Conservation (phyloP, 2,329 filamentous ascomycete genomes). For the Claviceps pusilla region DNA sequence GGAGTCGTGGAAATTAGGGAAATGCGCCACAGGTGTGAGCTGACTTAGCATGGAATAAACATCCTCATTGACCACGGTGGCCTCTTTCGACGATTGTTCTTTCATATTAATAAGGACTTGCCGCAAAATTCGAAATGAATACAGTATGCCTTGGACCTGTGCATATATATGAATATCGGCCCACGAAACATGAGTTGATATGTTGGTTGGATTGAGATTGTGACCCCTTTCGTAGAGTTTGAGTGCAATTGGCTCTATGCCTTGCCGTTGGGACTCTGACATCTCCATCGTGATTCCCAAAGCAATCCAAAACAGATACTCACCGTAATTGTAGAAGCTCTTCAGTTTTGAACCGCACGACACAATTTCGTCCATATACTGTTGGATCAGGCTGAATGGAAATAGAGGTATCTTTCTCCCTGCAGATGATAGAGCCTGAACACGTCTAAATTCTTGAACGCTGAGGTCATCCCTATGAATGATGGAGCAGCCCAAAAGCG, state of each 20-base stretch:
- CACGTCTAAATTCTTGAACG: conserved; percentile 23
- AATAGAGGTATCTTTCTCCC: conserved; percentile 13
- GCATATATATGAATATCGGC: conserved; percentile 45
- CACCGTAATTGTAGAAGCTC: conserved; percentile 6
- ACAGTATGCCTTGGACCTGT: conserved; percentile 43
- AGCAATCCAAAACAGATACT: conserved; percentile 10
- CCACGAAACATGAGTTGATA: conserved; percentile 28
- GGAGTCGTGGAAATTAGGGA: conserved; percentile 9
- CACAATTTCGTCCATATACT: conserved; percentile 9
- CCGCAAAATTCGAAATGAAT: conserved; percentile 42
- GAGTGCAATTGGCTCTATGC: conserved; percentile 3
- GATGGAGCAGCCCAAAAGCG: conserved; percentile 15
- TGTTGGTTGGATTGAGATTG: background rate
- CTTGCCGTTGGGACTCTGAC: conserved; percentile 14
- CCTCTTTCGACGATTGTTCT: background rate
- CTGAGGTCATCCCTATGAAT: background rate
- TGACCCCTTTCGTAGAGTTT: background rate
- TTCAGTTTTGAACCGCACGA: background rate
- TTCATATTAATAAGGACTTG: conserved; percentile 13
- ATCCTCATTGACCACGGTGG: background rate
- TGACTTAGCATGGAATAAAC: conserved; percentile 10
- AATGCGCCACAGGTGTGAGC: conserved; percentile 11
- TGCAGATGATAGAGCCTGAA: conserved; percentile 16
- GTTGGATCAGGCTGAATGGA: background rate
- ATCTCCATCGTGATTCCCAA: conserved; percentile 13